Percentiles rank a stretch among this genome's conserved stretches.
Conservation (phyloP, 1,139 yeast genomes). For the Kodamaea suecica region DNA sequence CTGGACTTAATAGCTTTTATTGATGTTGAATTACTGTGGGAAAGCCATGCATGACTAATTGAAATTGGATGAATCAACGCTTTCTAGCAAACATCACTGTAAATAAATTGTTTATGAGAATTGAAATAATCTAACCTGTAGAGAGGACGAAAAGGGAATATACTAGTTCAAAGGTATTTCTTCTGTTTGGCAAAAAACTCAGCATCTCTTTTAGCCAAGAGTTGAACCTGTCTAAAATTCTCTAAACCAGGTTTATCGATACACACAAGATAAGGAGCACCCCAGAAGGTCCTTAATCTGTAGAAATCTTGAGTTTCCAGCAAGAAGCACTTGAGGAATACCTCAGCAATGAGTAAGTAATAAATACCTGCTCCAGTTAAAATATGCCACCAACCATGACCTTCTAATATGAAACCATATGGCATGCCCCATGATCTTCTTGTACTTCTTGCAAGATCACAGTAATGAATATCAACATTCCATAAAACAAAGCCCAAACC, state of each 20-base stretch:
- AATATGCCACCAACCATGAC: slow-evolving; percentile 99
- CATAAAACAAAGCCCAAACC: slow-evolving; percentile 73
- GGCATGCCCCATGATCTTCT: slow-evolving; percentile 80
- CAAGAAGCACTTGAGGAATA: slow-evolving; percentile 64
- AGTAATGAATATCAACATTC: slow-evolving; percentile 82
- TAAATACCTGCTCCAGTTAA: slow-evolving; percentile 74
- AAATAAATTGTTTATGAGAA: no score
- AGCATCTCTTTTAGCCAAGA: slow-evolving; percentile 21
- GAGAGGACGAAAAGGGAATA: no score
- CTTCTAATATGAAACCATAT: slow-evolving; percentile 80
- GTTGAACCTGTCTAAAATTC: slow-evolving; percentile 19
- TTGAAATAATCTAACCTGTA: no score
- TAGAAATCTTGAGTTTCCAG: slow-evolving; percentile 52
- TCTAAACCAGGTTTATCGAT: slow-evolving; percentile 31
- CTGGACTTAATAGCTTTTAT: no score
- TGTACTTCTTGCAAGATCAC: slow-evolving; percentile 57
- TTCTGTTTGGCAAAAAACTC: slow-evolving; percentile 8
- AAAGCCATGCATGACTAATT: no score
- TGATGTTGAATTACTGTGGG: no score
- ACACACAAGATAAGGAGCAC: slow-evolving; percentile 33
- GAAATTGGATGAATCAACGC: no score
- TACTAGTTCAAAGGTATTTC: slow-evolving; percentile 9
- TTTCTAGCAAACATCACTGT: no score
- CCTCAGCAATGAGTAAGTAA: slow-evolving; percentile 60
- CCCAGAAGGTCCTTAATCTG: slow-evolving; percentile 45